phyloP scores from a whole-genome alignment of 192 early-diverging fungal species.

The Blastocladiella britannica region DNA sequence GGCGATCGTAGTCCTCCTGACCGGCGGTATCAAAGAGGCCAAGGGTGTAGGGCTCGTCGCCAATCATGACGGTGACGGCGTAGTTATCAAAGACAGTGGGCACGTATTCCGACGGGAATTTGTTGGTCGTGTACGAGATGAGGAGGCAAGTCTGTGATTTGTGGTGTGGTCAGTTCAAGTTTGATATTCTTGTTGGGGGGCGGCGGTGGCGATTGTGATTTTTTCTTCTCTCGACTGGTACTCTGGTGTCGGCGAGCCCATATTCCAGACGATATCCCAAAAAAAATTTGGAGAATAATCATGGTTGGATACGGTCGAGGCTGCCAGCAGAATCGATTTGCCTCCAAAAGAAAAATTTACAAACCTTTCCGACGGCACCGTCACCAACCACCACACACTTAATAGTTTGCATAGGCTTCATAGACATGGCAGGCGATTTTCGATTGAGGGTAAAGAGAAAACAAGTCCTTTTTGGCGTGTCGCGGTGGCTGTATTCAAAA shows the following conservation, averaged over 20 bases:
- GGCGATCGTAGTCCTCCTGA: conserved; percentile 88
- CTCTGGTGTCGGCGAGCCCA: not conserved
- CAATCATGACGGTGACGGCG: conserved; percentile 97
- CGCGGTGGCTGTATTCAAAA: not conserved
- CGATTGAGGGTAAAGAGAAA: not conserved
- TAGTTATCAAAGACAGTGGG: conserved; percentile 99
- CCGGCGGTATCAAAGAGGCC: conserved; percentile 89
- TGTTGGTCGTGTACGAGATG: conserved; percentile 91
- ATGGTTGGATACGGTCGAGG: conserved; percentile 1
- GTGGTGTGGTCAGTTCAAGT: too few species aligned
- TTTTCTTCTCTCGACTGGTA: not conserved
- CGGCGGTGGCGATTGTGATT: not conserved
- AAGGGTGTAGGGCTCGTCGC: conserved; percentile 84
- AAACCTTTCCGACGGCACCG: conserved; percentile 54
- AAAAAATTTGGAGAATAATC: too few species aligned
- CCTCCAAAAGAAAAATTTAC: not conserved
- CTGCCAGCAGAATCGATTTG: not conserved
- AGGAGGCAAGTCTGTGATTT: conserved; percentile 85
- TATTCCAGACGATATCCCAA: too few species aligned
- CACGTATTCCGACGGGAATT: conserved; percentile 89
- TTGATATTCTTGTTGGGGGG: too few species aligned
- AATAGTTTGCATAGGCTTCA: conserved; percentile 47
- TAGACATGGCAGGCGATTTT: not conserved
- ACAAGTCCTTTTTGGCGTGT: not conserved
- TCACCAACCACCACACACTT: conserved; percentile 66